Base-by-base conservation (phyloP, 441 rosid genomes). In the Gossypium davidsonii region DNA sequence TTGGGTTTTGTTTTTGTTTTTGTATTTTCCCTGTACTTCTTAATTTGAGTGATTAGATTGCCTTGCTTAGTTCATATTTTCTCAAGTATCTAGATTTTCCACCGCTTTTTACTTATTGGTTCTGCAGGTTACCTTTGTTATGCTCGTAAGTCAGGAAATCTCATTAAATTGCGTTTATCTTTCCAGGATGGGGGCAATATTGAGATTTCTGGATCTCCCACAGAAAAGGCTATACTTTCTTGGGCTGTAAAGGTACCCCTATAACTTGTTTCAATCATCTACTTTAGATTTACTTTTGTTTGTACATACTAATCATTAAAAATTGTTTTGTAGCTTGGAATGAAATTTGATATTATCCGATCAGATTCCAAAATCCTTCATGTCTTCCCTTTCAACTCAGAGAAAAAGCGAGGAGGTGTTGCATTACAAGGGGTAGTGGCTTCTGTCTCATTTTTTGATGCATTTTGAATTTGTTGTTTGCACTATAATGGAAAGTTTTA, bases 371-470 rank as follows among this genome's bases (percentile, higher is more conserved):
- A 67, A 70, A 81, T 87, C 77, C 91, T 96, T 69, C 97, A 92
- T 79, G 93, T 95, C 66, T 84, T 88, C 73, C 97, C 99, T 74
- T 93, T 96, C 85, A 96, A 89, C 79, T 96, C 99, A 4, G 97
- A 93, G 87, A 96, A 92, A 83, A 96, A 96, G 78, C 86, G 96
- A 68, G 99, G 98, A 49, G 98, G 97, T 81, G 97, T 92, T 84
- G 99, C 99, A 15, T 73, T 96, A 64, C 86, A 81, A 81, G 79
- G 58, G 86, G 98, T 95, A 86, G 75, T 70, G 61, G 39, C 39
- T 77, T 37, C 55, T 55, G 65, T 75, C 55, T 62, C 10, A 48
- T 34, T 64, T 80, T 77, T 67, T 65, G 17, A 57, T 51, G 81
- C 37, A 73, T 62, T 37, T 52, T 77, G 44, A 39, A 14, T 59